Evolutionary conservation across 345 rosid species (phyloP).

Genomic region (Leavenworthia alabamica): DNA sequence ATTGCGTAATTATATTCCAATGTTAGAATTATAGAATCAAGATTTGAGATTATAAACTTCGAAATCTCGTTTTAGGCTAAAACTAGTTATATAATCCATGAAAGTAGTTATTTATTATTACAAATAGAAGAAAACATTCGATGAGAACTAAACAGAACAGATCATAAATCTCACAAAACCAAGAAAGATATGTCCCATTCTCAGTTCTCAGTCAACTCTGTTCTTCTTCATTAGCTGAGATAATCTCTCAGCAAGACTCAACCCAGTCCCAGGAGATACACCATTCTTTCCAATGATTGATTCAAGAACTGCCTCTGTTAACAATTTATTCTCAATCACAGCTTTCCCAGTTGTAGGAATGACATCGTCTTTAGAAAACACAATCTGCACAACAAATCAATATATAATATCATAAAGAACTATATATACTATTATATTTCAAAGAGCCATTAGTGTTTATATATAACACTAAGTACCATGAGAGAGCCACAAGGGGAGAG

Average conservation of each 20-base stretch:
- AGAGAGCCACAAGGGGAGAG: slow-evolving; percentile 43
- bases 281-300: slow-evolving; percentile 73
- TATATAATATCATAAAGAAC: background rate
- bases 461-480: slow-evolving; percentile 32
- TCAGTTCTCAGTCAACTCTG: slow-evolving; percentile 13
- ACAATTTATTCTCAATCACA: slow-evolving; percentile 58
- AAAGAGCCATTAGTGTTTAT: background rate
- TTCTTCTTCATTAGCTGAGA: slow-evolving; percentile 33
- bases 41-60: background rate
- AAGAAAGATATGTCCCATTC: background rate
- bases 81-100: too few species aligned
- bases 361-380: slow-evolving; percentile 54
- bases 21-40: background rate
- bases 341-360: slow-evolving; percentile 42
- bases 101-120: background rate
- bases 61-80: background rate
- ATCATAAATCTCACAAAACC: background rate
- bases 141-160: background rate
- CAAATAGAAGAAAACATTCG: background rate
- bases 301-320: slow-evolving; percentile 61
- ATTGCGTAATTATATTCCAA: background rate
- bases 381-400: slow-evolving; percentile 37
- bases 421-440: background rate
- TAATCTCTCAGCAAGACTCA: slow-evolving; percentile 51
- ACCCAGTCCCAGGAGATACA: slow-evolving; percentile 57